phyloP scores from a whole-genome alignment of 2,329 filamentous ascomycete genomes.

The Pseudomassariella vexata region DNA sequence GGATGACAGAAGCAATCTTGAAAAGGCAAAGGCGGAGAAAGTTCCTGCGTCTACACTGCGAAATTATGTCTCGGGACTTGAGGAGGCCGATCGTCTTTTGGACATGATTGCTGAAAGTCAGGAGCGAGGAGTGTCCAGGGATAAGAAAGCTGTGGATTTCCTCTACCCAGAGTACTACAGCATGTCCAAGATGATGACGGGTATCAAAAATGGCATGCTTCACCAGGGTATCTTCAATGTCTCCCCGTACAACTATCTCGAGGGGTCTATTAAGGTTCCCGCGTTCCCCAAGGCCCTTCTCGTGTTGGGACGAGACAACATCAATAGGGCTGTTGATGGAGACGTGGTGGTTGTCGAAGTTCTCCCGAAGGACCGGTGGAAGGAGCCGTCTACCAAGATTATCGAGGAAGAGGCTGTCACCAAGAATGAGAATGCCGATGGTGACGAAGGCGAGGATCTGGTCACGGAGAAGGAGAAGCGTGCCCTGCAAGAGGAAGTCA shows the following conservation, averaged over 20 bases:
- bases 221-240: constrained; percentile 96
- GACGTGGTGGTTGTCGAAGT: constrained; percentile 92
- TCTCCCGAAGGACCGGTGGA: constrained; percentile 93
- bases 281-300: constrained; percentile 86
- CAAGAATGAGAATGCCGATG: constrained; percentile 88
- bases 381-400: constrained; percentile 89
- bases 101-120: constrained; percentile 88
- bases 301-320: constrained; percentile 87
- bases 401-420: constrained; percentile 90
- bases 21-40: constrained; percentile 71
- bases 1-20: constrained; percentile 82
- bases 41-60: constrained; percentile 63
- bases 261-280: constrained; percentile 84
- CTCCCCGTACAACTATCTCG: constrained; percentile 95
- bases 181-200: constrained; percentile 90
- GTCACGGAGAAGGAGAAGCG: constrained; percentile 83
- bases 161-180: constrained; percentile 88
- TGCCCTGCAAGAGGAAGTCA: constrained; percentile 87
- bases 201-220: constrained; percentile 78
- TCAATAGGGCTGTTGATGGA: constrained; percentile 87
- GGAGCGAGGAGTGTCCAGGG: constrained; percentile 59
- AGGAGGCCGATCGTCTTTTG: constrained; percentile 77
- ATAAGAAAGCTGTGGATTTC: constrained; percentile 59
- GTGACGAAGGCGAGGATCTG: constrained; percentile 68
- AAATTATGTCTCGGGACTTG: constrained; percentile 78